Evolutionary conservation across 495 filamentous ascomycete genomes (phyloP).

Genomic region (Trichoderma erinaceum): DNA sequence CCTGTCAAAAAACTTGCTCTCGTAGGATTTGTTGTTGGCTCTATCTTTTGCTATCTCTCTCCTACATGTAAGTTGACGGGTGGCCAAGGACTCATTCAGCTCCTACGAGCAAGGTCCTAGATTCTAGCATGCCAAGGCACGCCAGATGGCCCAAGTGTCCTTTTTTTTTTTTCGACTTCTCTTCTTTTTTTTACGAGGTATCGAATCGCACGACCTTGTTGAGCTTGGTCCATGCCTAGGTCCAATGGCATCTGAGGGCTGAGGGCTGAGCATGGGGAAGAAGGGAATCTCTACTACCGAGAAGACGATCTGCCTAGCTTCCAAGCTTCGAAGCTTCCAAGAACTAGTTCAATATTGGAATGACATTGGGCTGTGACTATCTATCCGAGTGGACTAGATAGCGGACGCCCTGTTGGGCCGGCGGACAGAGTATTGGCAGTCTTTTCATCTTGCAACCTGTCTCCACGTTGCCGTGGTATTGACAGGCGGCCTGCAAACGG

Average conservation of each 20-base stretch:
- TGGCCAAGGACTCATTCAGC: not conserved
- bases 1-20: not conserved
- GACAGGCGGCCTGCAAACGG: not conserved
- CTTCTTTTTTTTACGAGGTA: not conserved
- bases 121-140: not conserved
- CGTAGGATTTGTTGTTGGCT: not conserved
- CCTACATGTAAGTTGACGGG: not conserved
- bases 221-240: not conserved
- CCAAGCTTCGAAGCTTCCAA: not conserved
- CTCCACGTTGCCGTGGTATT: not conserved
- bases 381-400: not conserved
- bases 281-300: not conserved
- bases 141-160: not conserved
- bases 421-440: not conserved
- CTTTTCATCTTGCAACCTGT: not conserved
- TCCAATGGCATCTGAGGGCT: not conserved
- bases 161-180: not conserved
- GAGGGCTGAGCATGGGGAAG: not conserved
- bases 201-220: not conserved
- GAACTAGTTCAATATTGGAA: no score
- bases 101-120: not conserved
- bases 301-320: not conserved
- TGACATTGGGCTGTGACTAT: not conserved
- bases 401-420: not conserved
- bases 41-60: not conserved